Conservation (phyloP, 768 basidiomycete genomes). For the Lactifluus piperatus region DNA sequence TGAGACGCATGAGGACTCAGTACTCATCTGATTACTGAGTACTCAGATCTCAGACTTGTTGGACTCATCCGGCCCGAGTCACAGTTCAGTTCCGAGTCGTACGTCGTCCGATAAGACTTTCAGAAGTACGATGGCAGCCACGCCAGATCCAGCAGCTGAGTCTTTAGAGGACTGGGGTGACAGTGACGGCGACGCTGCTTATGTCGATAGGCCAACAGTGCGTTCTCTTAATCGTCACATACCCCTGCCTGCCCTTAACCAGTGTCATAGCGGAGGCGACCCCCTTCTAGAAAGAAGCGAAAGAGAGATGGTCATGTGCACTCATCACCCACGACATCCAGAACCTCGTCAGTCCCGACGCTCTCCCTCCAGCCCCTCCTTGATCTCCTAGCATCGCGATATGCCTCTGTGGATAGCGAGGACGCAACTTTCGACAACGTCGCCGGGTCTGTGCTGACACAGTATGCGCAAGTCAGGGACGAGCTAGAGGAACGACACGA, state of each 20-base stretch:
- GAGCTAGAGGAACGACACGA: conserved; percentile 3
- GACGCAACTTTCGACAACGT: conserved; percentile 12
- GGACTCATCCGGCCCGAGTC: not conserved
- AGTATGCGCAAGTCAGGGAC: conserved; percentile 9
- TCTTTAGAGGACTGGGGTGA: not conserved
- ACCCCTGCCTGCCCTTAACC: not conserved
- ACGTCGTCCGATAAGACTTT: not conserved
- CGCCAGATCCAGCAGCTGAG: not conserved
- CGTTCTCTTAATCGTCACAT: not conserved
- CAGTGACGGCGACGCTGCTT: not conserved
- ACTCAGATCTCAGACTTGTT: no score
- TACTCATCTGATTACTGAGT: no score
- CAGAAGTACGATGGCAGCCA: not conserved
- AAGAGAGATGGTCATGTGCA: not conserved
- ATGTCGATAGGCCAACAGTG: not conserved
- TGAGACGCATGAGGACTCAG: no score
- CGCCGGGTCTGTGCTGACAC: not conserved
- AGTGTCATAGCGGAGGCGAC: not conserved
- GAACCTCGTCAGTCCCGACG: not conserved
- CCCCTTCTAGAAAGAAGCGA: not conserved
- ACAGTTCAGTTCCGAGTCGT: no score
- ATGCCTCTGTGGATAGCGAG: conserved; percentile 10
- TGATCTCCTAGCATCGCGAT: conserved; percentile 8
- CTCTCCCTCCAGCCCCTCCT: conserved; percentile 16
- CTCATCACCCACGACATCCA: not conserved